Conservation (phyloP, 768 basidiomycete species). For the Phaeolepiota aurea region DNA sequence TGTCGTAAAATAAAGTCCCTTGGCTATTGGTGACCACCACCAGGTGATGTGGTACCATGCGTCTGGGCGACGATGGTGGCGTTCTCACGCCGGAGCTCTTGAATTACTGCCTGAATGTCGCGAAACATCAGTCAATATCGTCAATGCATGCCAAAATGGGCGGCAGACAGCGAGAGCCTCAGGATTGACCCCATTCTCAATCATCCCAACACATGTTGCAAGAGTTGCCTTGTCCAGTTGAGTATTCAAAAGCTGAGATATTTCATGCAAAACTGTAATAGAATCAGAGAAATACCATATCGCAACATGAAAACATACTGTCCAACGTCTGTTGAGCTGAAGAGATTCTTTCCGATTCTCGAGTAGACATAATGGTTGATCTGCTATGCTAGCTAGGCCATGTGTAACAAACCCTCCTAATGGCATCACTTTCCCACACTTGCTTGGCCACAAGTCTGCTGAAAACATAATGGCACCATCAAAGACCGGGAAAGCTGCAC, state of each 20-base stretch:
- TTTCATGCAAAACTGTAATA: constrained; percentile 66
- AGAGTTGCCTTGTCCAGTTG: constrained; percentile 85
- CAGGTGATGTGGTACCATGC: constrained; percentile 6
- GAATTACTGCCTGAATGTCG: constrained; percentile 64
- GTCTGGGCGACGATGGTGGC: constrained; percentile 26
- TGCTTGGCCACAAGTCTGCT: too few relatives aligned
- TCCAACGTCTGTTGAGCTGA: constrained; percentile 67
- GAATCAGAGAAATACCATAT: not conserved
- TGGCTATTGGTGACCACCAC: not conserved
- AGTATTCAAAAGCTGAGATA: constrained; percentile 84
- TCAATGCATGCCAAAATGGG: constrained; percentile 4
- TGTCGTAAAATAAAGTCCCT: not conserved
- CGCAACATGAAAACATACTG: constrained; percentile 33
- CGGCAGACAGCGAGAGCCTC: constrained; percentile 74
- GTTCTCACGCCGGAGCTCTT: constrained; percentile 73
- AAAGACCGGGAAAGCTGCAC: constrained; percentile 22
- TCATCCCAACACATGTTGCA: constrained; percentile 88
- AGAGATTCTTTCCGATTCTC: constrained; percentile 49
- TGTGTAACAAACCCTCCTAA: too few relatives aligned
- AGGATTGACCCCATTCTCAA: constrained; percentile 88
- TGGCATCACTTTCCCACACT: constrained; percentile 17
- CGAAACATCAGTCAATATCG: constrained; percentile 8
- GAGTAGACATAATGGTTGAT: constrained; percentile 31
- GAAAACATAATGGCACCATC: constrained; percentile 30
- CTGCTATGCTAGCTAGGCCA: not conserved